Evolutionary conservation across 1,284 basidiomycete species (phyloP).

Genomic region (Malassezia psittaci): DNA sequence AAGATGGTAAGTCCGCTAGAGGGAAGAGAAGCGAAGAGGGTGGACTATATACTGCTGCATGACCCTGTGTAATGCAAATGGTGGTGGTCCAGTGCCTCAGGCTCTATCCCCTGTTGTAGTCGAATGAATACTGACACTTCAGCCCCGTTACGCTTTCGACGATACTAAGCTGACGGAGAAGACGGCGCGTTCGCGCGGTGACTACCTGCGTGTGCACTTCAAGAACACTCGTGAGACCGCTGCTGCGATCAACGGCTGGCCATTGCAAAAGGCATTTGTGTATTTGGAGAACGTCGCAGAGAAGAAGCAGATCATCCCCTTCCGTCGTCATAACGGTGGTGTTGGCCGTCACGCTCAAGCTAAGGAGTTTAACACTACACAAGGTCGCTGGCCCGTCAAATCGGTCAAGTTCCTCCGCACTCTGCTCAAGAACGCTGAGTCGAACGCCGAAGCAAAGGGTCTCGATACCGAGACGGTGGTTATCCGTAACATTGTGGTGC

Average conservation of each 20-base stretch:
- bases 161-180: constrained; percentile 46
- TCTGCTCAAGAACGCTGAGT: constrained; percentile 96
- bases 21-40: too few relatives aligned
- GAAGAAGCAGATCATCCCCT: constrained; percentile 94
- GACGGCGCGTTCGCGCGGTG: constrained; percentile 62
- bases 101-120: not conserved
- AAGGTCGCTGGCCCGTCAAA: constrained; percentile 99
- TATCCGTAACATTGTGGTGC: constrained; percentile 95
- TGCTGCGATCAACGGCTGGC: constrained; percentile 61
- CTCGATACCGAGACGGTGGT: constrained; percentile 79
- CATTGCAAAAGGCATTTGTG: constrained; percentile 85
- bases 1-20: constrained; percentile 12
- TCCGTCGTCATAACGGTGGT: constrained; percentile 91
- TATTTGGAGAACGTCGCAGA: constrained; percentile 92
- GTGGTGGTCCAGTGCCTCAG: not conserved
- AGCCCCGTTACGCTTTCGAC: constrained; percentile 48
- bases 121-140: not conserved
- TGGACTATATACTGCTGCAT: not conserved
- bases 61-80: not conserved
- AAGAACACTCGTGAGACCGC: constrained; percentile 85
- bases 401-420: constrained; percentile 90
- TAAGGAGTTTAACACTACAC: constrained; percentile 92
- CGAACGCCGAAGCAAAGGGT: constrained; percentile 97
- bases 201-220: constrained; percentile 98
- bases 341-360: constrained; percentile 95